Evolutionary conservation across 305 asterid genomes (phyloP), one percentile per base, ranked within the genome.

Genomic region (Fraxinus latifolia): DNA sequence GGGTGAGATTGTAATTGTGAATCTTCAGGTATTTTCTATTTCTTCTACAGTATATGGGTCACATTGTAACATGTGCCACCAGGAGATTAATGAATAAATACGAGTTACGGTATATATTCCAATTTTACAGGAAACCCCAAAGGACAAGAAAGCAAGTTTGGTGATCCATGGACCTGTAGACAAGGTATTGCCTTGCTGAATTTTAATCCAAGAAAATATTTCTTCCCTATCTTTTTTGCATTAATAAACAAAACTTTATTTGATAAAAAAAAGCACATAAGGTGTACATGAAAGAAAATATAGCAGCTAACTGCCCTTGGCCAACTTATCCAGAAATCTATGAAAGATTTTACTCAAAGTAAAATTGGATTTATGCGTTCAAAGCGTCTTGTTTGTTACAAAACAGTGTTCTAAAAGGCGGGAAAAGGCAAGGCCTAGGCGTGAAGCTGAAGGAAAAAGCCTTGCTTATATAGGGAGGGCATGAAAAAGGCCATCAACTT

Each of bases 121-220:
- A 36, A 68, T 81, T 78, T 84, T 87, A 39, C 94, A 95, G 99
- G 89, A 91, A 92, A 96, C 99, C 50, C 99, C 99, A 32, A 96
- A 96, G 90, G 99, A 96, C 91, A 94, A 94, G 94, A 94, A 94
- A 88, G 98, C 99, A 36, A 92, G 89, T 84, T 79, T 96, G 92
- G 95, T 96, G 89, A 91, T 96, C 81, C 99, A 92, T 80, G 99
- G 97, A 37, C 91, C 88, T 79, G 98, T 92, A 50, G 98, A 94
- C 88, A 91, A 94, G 99, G 99, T 94, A 84, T 81, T 83, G 15
- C 12, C 79, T 39, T 71, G 21, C 8, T 4, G 74, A 76, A 62
- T 77, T 73, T 21, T 76, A 72, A 72, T 39, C 82, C 27, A 53
- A 17, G 68, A 81, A 58, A 82, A 73, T 34, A 25, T 17, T 55